Percentiles rank a stretch among this genome's conserved stretches.
These are phyloP conservation scores for Penicillium sclerotigenum DNA, from an alignment of 2,329 filamentous ascomycete genomes.

Conservation along the genomic window DNA sequence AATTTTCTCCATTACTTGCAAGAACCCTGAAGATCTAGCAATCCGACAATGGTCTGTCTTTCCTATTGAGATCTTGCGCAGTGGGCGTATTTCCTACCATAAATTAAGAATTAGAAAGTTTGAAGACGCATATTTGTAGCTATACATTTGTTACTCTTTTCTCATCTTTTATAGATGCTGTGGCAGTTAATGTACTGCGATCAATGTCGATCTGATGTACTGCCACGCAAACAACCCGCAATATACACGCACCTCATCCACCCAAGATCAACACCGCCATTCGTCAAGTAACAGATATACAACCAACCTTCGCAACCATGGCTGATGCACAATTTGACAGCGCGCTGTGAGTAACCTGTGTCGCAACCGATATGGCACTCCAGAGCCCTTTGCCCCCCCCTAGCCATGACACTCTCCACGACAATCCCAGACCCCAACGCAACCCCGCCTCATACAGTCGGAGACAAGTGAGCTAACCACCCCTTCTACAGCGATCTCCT, in stretches of 20 bases:
- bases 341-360: conserved; percentile 43
- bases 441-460: conserved; percentile 25
- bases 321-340: conserved; percentile 51
- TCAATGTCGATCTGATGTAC: conserved; percentile 1
- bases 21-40: neutral
- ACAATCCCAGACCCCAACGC: conserved; percentile 7
- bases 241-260: conserved; percentile 23
- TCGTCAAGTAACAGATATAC: conserved; percentile 15
- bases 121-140: neutral
- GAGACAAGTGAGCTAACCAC: conserved; percentile 28
- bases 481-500: conserved; percentile 75
- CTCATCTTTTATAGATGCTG: neutral
- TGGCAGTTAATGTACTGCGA: neutral
- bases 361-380: neutral
- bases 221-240: conserved; percentile 9
- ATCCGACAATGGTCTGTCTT: neutral
- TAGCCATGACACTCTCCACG: neutral
- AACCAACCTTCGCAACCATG: conserved; percentile 32
- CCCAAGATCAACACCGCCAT: conserved; percentile 19
- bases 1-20: neutral
- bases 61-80: neutral
- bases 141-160: neutral
- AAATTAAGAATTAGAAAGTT: neutral
- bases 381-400: neutral
- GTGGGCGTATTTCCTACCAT: neutral